Evolutionary conservation across 2,329 filamentous ascomycete genomes (phyloP).

Genomic region (Talaromyces pinophilus): DNA sequence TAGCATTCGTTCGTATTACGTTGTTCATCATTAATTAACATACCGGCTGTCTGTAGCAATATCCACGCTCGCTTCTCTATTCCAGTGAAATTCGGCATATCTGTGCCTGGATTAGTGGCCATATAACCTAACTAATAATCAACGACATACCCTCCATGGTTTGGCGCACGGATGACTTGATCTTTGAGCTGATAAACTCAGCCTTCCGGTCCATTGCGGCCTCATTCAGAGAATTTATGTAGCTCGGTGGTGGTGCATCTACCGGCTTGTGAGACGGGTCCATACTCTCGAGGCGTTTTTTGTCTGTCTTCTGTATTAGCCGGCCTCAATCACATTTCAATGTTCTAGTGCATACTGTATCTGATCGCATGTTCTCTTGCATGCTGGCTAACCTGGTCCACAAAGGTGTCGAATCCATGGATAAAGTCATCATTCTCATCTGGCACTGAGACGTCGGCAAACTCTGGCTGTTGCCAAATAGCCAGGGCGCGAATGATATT

Average conservation of each 20-base stretch:
- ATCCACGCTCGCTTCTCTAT: conserved; percentile 8
- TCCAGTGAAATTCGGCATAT: conserved; percentile 1
- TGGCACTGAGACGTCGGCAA: conserved; percentile 22
- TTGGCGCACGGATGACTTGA: conserved; percentile 11
- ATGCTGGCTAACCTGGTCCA: conserved; percentile 40
- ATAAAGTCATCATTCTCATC: conserved; percentile 36
- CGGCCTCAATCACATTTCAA: neutral
- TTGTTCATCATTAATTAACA: neutral
- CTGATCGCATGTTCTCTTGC: conserved; percentile 32
- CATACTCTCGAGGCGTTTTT: neutral
- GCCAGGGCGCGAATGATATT: conserved; percentile 39
- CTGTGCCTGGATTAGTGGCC: neutral
- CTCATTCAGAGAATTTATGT: neutral
- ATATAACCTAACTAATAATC: neutral
- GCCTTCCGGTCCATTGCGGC: conserved; percentile 7
- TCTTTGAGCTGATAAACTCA: conserved; percentile 18
- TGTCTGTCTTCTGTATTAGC: conserved; percentile 4
- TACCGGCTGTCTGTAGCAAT: neutral
- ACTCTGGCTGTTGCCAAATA: conserved; percentile 34
- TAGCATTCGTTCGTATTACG: conserved; percentile 2
- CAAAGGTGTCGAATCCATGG: conserved; percentile 36
- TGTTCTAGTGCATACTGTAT: conserved; percentile 5
- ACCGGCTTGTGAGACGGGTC: neutral
- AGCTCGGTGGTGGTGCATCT: neutral
- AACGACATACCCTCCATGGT: neutral